phyloP scores from a whole-genome alignment of 306 rosid species.

The Malus domestica region ASM211411v1 NC_041791.1:12924001-12924500 shows the following conservation, averaged over 20 bases:
- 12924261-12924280: not conserved
- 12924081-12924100: constrained; percentile 78
- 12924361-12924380: not conserved
- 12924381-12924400: not conserved
- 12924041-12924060: constrained; percentile 79
- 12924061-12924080: constrained; percentile 85
- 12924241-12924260: not conserved
- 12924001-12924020: constrained; percentile 78
- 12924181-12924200: not conserved
- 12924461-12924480: constrained; percentile 76
- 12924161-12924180: not conserved
- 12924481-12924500: constrained; percentile 58
- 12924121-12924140: not conserved
- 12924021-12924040: constrained; percentile 99
- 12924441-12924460: constrained; percentile 62
- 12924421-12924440: not conserved
- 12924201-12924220: not conserved
- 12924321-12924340: not conserved
- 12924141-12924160: not conserved
- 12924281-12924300: not conserved
- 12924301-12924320: not conserved
- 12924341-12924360: not conserved
- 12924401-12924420: constrained; percentile 11
- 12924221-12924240: not conserved
- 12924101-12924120: constrained; percentile 10